phyloP scores from a whole-genome alignment of 768 basidiomycete genomes.

The Scleroderma bovista region DNA sequence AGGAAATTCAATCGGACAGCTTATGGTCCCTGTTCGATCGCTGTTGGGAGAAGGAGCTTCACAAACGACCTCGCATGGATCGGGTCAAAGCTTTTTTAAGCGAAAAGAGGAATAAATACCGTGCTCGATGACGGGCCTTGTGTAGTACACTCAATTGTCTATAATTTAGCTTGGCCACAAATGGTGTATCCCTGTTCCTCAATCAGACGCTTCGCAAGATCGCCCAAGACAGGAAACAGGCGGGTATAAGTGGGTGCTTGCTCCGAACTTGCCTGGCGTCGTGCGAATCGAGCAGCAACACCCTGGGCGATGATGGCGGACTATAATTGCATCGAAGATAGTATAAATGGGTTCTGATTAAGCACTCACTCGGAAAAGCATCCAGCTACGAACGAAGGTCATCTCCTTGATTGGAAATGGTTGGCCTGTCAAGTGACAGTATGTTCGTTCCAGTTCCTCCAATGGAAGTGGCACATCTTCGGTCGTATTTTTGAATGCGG shows the following conservation, averaged over 20 bases:
- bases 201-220: slow-evolving; percentile 52
- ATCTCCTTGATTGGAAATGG: slow-evolving; percentile 76
- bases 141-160: neutral
- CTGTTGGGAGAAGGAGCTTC: slow-evolving; percentile 14
- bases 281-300: slow-evolving; percentile 80
- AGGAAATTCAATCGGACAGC: slow-evolving; percentile 12
- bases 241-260: slow-evolving; percentile 43
- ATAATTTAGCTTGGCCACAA: slow-evolving; percentile 22
- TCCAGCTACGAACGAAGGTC: slow-evolving; percentile 80
- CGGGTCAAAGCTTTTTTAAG: neutral
- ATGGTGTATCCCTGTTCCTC: slow-evolving; percentile 45
- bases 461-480: slow-evolving; percentile 55
- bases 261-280: slow-evolving; percentile 87
- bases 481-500: slow-evolving; percentile 60
- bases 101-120: slow-evolving; percentile 12
- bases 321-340: slow-evolving; percentile 30
- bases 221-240: slow-evolving; percentile 58
- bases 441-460: slow-evolving; percentile 76
- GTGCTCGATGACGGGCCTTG: no score
- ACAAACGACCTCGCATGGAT: slow-evolving; percentile 3
- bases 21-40: slow-evolving; percentile 14
- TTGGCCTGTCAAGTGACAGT: slow-evolving; percentile 59
- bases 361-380: slow-evolving; percentile 64
- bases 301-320: slow-evolving; percentile 82
- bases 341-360: neutral